Evolutionary conservation across 2,329 filamentous ascomycete species (phyloP).

Genomic region (Sporothrix dimorphospora): DNA sequence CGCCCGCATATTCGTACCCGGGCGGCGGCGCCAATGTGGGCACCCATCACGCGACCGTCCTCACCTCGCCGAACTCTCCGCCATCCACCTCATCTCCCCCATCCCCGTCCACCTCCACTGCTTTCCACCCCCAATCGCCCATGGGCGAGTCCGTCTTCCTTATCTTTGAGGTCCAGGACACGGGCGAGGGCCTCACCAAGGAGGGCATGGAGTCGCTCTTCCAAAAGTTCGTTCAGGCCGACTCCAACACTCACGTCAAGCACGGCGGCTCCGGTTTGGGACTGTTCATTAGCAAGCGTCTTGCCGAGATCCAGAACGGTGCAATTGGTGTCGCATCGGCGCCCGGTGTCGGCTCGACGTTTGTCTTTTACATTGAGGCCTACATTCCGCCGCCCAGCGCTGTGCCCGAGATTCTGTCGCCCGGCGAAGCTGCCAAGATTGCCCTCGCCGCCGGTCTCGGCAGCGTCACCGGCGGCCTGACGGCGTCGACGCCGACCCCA

Average conservation of each 20-base stretch:
- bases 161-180: conserved; percentile 75
- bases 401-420: conserved; percentile 44
- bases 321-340: conserved; percentile 75
- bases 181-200: conserved; percentile 71
- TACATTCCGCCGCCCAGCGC: conserved; percentile 48
- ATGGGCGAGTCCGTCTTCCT: conserved; percentile 61
- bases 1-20: conserved; percentile 16
- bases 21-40: not conserved
- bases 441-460: conserved; percentile 18
- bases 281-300: conserved; percentile 74
- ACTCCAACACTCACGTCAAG: conserved; percentile 73
- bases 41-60: not conserved
- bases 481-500: not conserved
- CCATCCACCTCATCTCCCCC: not conserved
- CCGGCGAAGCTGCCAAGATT: conserved; percentile 30
- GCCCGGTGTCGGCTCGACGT: conserved; percentile 71
- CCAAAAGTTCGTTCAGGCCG: conserved; percentile 78
- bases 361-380: conserved; percentile 74
- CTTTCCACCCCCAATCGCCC: not conserved
- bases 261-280: conserved; percentile 81
- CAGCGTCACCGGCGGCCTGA: not conserved
- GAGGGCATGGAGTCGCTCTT: conserved; percentile 76
- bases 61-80: not conserved
- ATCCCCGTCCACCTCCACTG: not conserved
- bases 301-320: conserved; percentile 81